Evolutionary conservation across 805 yeast genomes (phyloP), one percentile per base, ranked within the genome.

Genomic region (Teunomyces tritomae): DNA sequence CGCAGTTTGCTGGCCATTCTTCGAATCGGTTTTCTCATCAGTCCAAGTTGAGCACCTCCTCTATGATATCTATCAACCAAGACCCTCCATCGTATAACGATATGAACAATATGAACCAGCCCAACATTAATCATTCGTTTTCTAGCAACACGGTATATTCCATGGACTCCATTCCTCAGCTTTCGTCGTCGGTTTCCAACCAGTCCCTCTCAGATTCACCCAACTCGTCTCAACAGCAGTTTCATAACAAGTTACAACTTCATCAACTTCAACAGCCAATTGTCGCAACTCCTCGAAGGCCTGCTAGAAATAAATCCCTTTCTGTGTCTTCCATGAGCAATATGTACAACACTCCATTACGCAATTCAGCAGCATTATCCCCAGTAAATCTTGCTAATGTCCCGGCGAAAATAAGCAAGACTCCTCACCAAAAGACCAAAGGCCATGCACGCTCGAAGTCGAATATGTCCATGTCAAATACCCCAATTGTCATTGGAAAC

Each of bases 401-500:
- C 9, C 49, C 47, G n/a, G 13, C 49, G 34, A 68, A 68, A 50
- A 63, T 73, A 20, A 55, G 63, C 46, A 72, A 72, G 55, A 65
- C 77, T 7, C 76, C 77, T 0, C 65, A 59, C 46, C 43, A 55
- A 8, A 54, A 60, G 58, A 34, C 50, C 41, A 57, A 62, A 56
- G 64, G 67, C 32, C 79, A 75, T 54, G 56, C 66, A 28, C 55
- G 79, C 44, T 68, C 78, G 3, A 57, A 73, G 40, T 74, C 79
- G 2, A 55, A 75, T 34, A 54, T 71, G 27, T 68, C 74, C 9
- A 35, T 71, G 14, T 50, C 57, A 10, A 55, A 58, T 32, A 46
- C 50, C 11, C 55, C 63, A 17, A 35, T 49, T 39, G 35, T 47
- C 13, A 39, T 43, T 4, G 47, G 47, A 9, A 32, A 32, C 27